Evolutionary conservation across 306 rosid genomes (phyloP).

Genomic region (Begonia loranthoides): DNA sequence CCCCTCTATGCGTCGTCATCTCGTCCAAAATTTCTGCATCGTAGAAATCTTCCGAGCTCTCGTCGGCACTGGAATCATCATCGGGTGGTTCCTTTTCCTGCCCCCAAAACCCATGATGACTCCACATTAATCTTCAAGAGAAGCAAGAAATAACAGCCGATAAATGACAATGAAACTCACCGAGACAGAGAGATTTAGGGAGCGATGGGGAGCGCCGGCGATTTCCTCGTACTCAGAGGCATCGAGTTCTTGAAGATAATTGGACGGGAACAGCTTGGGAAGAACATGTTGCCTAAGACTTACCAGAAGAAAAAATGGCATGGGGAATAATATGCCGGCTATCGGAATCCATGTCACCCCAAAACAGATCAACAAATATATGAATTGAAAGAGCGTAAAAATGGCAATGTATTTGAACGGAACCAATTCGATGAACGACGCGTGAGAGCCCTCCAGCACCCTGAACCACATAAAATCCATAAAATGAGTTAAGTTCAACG

Average conservation of each 20-base stretch:
- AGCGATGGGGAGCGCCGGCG: slow-evolving; percentile 18
- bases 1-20: slow-evolving; percentile 78
- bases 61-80: slow-evolving; percentile 15
- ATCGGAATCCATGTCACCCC: slow-evolving; percentile 42
- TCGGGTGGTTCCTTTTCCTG: slow-evolving; percentile 37
- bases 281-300: slow-evolving; percentile 24
- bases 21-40: slow-evolving; percentile 74
- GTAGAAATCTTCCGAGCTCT: slow-evolving; percentile 30
- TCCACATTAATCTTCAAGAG: too few relatives aligned
- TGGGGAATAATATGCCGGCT: slow-evolving; percentile 38
- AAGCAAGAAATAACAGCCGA: too few relatives aligned
- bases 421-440: slow-evolving; percentile 25
- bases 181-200: slow-evolving; percentile 9
- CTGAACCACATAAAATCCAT: slow-evolving; percentile 14
- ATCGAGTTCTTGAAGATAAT: slow-evolving; percentile 34
- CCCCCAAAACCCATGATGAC: not conserved
- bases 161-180: slow-evolving; percentile 8
- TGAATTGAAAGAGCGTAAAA: slow-evolving; percentile 25
- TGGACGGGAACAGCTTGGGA: slow-evolving; percentile 23
- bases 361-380: slow-evolving; percentile 27
- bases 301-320: slow-evolving; percentile 36
- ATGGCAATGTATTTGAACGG: slow-evolving; percentile 25
- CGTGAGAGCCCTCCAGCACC: slow-evolving; percentile 31
- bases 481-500: slow-evolving; percentile 1
- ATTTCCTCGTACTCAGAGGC: slow-evolving; percentile 30